These are phyloP conservation scores for Candolleomyces efflorescens DNA, from an alignment of 768 basidiomycete species.

Conservation along the genomic window DNA sequence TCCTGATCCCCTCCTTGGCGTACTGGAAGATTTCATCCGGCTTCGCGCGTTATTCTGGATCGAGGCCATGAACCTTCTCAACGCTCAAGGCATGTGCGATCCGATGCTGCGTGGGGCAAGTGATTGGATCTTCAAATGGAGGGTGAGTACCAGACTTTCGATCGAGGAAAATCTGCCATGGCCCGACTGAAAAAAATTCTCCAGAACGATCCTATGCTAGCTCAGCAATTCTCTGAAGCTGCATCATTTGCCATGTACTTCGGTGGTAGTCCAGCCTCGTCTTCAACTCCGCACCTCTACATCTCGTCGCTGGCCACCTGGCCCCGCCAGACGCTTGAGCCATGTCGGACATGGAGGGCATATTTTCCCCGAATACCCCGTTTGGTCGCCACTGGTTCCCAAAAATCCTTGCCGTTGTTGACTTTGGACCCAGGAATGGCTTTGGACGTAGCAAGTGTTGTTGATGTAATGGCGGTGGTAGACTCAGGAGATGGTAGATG, in stretches of 20 bases:
- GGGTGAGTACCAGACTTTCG: neutral
- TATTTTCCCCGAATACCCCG: neutral
- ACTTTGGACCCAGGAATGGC: neutral
- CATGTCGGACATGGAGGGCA: neutral
- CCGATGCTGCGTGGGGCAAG: neutral
- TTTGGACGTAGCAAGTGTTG: neutral
- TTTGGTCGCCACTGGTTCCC: neutral
- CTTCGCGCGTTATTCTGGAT: constrained; percentile 22
- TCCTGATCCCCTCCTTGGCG: neutral
- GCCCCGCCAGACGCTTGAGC: neutral
- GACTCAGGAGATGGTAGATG: neutral
- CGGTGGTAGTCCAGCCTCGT: neutral
- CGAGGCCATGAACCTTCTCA: constrained; percentile 23
- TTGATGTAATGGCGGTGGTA: neutral
- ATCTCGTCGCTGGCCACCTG: neutral
- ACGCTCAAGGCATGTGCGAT: constrained; percentile 11
- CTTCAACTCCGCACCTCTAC: neutral
- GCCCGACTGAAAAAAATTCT: neutral
- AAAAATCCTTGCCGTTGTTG: too few species aligned
- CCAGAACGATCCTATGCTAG: neutral
- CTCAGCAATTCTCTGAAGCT: neutral
- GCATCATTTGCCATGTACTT: neutral
- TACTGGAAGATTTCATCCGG: constrained; percentile 4
- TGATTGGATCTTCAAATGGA: neutral
- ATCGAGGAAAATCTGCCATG: neutral